Percentiles rank a stretch among this genome's conserved stretches.
Conservation (phyloP, 2,329 filamentous ascomycete genomes). For the Elsinoe necatrix region DNA sequence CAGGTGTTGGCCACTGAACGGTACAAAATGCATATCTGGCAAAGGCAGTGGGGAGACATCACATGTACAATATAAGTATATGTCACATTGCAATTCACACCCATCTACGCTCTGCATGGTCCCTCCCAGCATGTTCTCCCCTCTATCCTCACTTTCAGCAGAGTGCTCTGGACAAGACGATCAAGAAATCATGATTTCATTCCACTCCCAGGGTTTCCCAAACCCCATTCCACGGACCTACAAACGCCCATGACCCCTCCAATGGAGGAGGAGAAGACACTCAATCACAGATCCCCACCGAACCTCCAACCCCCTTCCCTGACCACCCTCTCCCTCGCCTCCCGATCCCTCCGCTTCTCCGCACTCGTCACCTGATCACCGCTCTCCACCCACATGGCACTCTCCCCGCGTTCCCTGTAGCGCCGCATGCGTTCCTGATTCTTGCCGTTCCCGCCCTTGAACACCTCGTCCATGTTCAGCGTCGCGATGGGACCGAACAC, state of each 20-base stretch:
- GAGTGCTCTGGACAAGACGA: not conserved
- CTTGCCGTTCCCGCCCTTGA: conserved; percentile 53
- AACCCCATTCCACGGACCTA: not conserved
- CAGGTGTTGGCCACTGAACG: not conserved
- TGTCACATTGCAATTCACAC: conserved; percentile 5
- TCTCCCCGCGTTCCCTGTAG: conserved; percentile 84
- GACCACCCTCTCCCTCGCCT: conserved; percentile 68
- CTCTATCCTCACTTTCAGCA: not conserved
- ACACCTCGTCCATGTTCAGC: conserved; percentile 93
- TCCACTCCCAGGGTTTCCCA: not conserved
- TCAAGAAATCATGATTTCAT: not conserved
- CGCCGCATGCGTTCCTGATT: conserved; percentile 78
- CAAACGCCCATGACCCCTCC: not conserved
- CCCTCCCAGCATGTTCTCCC: not conserved
- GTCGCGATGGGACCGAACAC: conserved; percentile 86
- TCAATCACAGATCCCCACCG: conserved; percentile 19
- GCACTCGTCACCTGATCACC: conserved; percentile 75
- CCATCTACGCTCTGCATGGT: not conserved
- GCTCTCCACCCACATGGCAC: conserved; percentile 79
- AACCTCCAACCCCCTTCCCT: conserved; percentile 82
- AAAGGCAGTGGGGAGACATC: not conserved
- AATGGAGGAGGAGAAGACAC: too few species aligned
- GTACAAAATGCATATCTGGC: not conserved
- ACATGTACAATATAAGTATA: conserved; percentile 10
- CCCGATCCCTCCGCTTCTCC: conserved; percentile 71